Conservation (phyloP, 306 rosid genomes). For the Trifolium pratense region DNA sequence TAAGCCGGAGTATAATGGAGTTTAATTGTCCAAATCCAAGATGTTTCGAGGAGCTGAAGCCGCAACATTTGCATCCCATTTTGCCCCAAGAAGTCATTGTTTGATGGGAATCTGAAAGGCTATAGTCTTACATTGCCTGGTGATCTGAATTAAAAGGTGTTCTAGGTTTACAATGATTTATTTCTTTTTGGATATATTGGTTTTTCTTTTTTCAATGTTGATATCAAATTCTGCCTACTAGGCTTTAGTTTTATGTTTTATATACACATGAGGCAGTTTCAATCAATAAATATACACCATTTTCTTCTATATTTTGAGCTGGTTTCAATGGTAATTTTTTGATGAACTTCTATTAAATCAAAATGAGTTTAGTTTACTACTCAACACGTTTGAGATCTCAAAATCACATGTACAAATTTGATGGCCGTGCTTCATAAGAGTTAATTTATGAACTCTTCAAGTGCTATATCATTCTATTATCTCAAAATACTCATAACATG, state of each 20-base stretch:
- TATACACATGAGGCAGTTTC: not conserved
- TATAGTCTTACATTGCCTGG: not conserved
- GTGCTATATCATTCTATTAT: too few species aligned
- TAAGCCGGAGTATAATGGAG: not conserved
- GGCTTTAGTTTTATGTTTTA: not conserved
- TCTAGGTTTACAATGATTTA: not conserved
- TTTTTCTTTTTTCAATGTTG: not conserved
- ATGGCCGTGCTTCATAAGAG: too few species aligned
- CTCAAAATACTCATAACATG: too few species aligned
- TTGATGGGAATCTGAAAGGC: slow-evolving; percentile 11
- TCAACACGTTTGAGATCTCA: too few species aligned
- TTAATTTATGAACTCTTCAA: too few species aligned
- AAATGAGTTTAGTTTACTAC: too few species aligned
- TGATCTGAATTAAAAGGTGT: not conserved
- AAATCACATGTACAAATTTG: too few species aligned
- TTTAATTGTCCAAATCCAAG: slow-evolving; percentile 28
- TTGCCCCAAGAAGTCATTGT: slow-evolving; percentile 17
- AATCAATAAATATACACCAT: not conserved
- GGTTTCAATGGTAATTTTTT: not conserved
- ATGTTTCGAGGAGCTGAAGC: not conserved
- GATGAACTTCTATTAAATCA: too few species aligned
- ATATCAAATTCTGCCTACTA: not conserved
- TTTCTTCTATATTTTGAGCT: not conserved
- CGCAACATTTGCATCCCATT: not conserved
- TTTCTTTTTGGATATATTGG: not conserved